phyloP scores from a whole-genome alignment of 805 yeast species.

The Tetrapisispora arboricola region DNA sequence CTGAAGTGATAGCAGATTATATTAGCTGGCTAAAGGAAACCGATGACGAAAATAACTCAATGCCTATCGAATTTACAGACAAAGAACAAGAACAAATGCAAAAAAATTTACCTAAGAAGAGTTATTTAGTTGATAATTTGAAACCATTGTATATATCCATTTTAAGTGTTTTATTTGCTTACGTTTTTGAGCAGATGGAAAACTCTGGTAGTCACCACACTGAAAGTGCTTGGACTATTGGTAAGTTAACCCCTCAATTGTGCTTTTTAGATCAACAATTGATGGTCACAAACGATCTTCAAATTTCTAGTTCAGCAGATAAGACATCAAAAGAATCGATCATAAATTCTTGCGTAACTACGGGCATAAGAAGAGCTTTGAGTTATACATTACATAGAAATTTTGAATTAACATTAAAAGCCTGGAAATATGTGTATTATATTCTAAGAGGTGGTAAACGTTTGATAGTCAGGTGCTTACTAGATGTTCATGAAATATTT shows the following conservation, averaged over 20 bases:
- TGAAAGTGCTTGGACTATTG: conserved; percentile 92
- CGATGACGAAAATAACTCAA: conserved; percentile 18
- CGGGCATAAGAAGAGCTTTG: conserved; percentile 63
- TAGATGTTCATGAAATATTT: conserved; percentile 61
- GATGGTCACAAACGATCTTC: conserved; percentile 20
- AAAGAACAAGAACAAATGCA: conserved; percentile 60
- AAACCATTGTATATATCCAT: conserved; percentile 54
- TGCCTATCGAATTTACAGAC: conserved; percentile 44
- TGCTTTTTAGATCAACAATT: conserved; percentile 58
- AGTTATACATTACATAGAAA: conserved; percentile 73
- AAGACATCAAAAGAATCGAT: conserved; percentile 12
- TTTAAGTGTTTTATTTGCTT: conserved; percentile 59
- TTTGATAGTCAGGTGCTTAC: conserved; percentile 46
- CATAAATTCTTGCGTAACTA: conserved; percentile 45
- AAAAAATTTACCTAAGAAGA: conserved; percentile 49
- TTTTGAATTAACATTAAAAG: conserved; percentile 45
- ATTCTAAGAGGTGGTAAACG: conserved; percentile 61
- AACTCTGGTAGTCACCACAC: conserved; percentile 62
- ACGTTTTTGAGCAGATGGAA: conserved; percentile 64
- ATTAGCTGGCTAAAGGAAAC: conserved; percentile 38
- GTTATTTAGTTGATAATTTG: conserved; percentile 38
- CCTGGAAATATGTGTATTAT: conserved; percentile 67
- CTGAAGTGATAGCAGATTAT: conserved; percentile 36
- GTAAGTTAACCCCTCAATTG: conserved; percentile 73
- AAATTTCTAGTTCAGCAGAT: not conserved